Percentiles rank a stretch among this genome's conserved stretches.
phyloP scores from a whole-genome alignment of 495 filamentous ascomycete species.

The Talaromyces nanjingensis region DNA sequence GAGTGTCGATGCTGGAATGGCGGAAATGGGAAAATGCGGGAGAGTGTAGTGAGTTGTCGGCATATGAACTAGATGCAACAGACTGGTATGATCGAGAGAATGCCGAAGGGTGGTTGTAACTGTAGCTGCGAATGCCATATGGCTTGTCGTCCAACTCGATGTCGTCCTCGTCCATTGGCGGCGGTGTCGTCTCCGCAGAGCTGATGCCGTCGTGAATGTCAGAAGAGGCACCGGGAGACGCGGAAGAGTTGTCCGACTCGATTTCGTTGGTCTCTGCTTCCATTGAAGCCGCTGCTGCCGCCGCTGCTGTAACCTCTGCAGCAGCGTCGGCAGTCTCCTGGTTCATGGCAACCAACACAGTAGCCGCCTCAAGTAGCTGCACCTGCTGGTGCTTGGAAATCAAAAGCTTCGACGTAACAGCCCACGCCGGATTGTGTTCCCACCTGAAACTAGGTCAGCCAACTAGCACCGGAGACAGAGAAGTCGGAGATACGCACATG shows the following conservation, averaged over 20 bases:
- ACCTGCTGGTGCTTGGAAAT: slow-evolving; percentile 99
- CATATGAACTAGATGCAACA: slow-evolving; percentile 50
- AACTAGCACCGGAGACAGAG: not conserved
- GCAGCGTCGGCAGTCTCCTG: slow-evolving; percentile 31
- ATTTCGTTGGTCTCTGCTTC: slow-evolving; percentile 55
- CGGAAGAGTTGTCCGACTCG: slow-evolving; percentile 73
- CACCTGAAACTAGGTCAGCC: slow-evolving; percentile 54
- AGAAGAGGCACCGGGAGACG: slow-evolving; percentile 72
- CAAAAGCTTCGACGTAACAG: slow-evolving; percentile 91
- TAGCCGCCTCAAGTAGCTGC: slow-evolving; percentile 92
- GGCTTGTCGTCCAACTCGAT: slow-evolving; percentile 30
- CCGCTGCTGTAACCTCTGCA: not conserved
- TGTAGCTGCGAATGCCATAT: slow-evolving; percentile 31
- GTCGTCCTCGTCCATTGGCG: slow-evolving; percentile 41
- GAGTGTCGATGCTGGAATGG: slow-evolving; percentile 54
- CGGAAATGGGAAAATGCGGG: slow-evolving; percentile 40
- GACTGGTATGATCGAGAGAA: slow-evolving; percentile 87
- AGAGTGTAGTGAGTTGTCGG: slow-evolving; percentile 38
- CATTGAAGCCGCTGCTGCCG: slow-evolving; percentile 1
- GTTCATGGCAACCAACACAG: slow-evolving; percentile 92
- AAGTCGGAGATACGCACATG: slow-evolving; percentile 75
- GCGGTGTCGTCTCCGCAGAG: slow-evolving; percentile 50
- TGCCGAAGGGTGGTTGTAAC: slow-evolving; percentile 52
- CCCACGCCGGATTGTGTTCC: slow-evolving; percentile 99
- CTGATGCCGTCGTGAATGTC: slow-evolving; percentile 63